These are phyloP conservation scores for Pythium phragmitis DNA, from an alignment of 352 stramenopile genomes.

Conservation along the genomic window DNA sequence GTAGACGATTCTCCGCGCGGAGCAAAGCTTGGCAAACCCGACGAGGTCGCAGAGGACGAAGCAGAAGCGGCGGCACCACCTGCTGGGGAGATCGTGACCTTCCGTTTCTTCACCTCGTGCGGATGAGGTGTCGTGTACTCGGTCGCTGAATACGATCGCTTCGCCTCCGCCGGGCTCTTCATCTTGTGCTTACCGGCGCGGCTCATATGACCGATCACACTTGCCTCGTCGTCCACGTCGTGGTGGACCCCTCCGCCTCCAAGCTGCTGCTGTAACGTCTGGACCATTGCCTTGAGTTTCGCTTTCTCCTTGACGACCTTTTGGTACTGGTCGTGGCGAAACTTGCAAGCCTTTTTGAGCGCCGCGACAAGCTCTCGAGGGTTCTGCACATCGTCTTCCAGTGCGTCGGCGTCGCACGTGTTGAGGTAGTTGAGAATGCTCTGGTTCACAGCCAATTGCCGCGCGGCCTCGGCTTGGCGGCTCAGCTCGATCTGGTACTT, in stretches of 20 bases:
- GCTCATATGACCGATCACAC: not conserved
- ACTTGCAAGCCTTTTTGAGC: constrained; percentile 81
- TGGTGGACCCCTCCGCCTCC: constrained; percentile 4
- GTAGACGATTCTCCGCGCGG: constrained; percentile 35
- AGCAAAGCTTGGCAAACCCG: constrained; percentile 21
- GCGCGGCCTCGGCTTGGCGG: constrained; percentile 50
- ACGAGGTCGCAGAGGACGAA: constrained; percentile 2
- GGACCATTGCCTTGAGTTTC: constrained; percentile 67
- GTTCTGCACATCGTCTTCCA: constrained; percentile 81
- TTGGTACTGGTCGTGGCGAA: constrained; percentile 81
- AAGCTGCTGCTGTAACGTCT: constrained; percentile 32
- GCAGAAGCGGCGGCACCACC: constrained; percentile 1
- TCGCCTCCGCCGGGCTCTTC: constrained; percentile 30
- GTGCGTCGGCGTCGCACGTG: constrained; percentile 57
- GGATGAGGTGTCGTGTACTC: constrained; percentile 30
- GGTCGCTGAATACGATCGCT: constrained; percentile 24
- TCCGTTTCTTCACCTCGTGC: constrained; percentile 62
- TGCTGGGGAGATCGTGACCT: constrained; percentile 29
- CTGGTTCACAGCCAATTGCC: constrained; percentile 58
- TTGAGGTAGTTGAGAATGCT: constrained; percentile 75
- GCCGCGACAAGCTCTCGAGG: constrained; percentile 70
- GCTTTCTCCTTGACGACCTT: constrained; percentile 80
- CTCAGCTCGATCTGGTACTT: constrained; percentile 79
- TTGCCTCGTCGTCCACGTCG: not conserved
- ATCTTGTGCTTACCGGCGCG: constrained; percentile 18